phyloP scores from a whole-genome alignment of 768 basidiomycete genomes.

The Leccinum ochraceum region DNA sequence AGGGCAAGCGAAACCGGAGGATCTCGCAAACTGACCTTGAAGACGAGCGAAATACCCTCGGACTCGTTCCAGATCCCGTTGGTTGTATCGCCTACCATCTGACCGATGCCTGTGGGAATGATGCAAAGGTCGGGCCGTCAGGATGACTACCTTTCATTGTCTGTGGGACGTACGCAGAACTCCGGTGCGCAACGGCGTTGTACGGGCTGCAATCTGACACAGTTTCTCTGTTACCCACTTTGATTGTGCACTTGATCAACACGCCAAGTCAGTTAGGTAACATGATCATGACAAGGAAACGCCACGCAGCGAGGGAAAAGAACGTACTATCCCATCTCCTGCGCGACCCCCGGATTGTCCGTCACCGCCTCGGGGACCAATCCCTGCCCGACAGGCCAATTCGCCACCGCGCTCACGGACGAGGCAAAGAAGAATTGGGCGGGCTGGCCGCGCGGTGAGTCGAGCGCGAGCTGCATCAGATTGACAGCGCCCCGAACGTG shows the following conservation, averaged over 20 bases:
- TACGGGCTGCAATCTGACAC: slow-evolving; percentile 41
- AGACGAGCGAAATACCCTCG: slow-evolving; percentile 35
- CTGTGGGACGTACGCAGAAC: slow-evolving; percentile 22
- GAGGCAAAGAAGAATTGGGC: slow-evolving; percentile 54
- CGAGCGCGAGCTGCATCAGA: slow-evolving; percentile 48
- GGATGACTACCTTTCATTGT: neutral
- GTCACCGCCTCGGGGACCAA: slow-evolving; percentile 26
- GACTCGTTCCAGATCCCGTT: slow-evolving; percentile 57
- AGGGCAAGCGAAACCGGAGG: neutral
- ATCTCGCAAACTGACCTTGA: slow-evolving; percentile 27
- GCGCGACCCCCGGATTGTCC: slow-evolving; percentile 28
- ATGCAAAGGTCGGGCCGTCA: slow-evolving; percentile 1
- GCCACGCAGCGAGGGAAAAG: neutral
- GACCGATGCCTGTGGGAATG: slow-evolving; percentile 45
- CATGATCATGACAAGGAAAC: neutral
- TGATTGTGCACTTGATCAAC: slow-evolving; percentile 26
- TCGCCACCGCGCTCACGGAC: slow-evolving; percentile 39
- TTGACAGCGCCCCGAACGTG: slow-evolving; percentile 53
- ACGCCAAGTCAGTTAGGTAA: neutral
- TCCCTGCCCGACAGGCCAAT: slow-evolving; percentile 16
- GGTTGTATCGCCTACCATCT: slow-evolving; percentile 52
- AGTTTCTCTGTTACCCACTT: slow-evolving; percentile 61
- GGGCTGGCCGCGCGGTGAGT: slow-evolving; percentile 33
- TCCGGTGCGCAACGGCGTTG: slow-evolving; percentile 22
- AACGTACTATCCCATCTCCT: slow-evolving; percentile 37